Percentiles rank a stretch among this genome's conserved stretches.
Evolutionary conservation across 352 stramenopile genomes (phyloP).

Genomic region (Elongisporangium prolatum): DNA sequence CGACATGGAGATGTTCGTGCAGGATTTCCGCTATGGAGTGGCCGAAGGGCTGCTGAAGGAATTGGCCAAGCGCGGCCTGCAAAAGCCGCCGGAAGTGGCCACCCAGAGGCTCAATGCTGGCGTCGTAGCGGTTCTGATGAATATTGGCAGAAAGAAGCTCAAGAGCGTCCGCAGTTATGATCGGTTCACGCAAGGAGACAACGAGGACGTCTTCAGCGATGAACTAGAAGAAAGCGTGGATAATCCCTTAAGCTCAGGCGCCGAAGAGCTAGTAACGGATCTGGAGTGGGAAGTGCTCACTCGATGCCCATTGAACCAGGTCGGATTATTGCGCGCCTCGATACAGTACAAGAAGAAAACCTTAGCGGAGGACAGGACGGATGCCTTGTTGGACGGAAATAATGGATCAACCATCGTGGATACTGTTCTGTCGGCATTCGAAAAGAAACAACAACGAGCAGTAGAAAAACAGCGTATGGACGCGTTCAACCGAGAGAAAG

Average conservation of each 20-base stretch:
- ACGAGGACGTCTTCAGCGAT: constrained; percentile 12
- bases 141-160: constrained; percentile 54
- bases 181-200: constrained; percentile 1
- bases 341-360: constrained; percentile 49
- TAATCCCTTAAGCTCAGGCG: constrained; percentile 14
- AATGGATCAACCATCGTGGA: constrained; percentile 15
- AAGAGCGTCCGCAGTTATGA: constrained; percentile 29
- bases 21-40: constrained; percentile 87
- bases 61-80: constrained; percentile 19
- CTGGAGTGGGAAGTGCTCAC: constrained; percentile 72
- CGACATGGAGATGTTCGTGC: constrained; percentile 86
- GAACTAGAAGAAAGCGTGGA: constrained; percentile 61
- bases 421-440: constrained; percentile 39
- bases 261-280: constrained; percentile 61
- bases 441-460: constrained; percentile 43
- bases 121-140: constrained; percentile 50
- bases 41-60: constrained; percentile 84
- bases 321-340: constrained; percentile 41
- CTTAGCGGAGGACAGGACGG: constrained; percentile 36
- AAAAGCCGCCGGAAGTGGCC: constrained; percentile 11
- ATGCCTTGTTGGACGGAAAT: constrained; percentile 15
- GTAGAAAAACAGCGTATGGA: constrained; percentile 31
- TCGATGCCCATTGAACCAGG: constrained; percentile 38
- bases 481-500: constrained; percentile 54
- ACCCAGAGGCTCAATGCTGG: constrained; percentile 38